Evolutionary conservation across 106 monocot species (phyloP), one percentile per base, ranked within the genome.

Genomic region (Agapanthus africanus): DNA sequence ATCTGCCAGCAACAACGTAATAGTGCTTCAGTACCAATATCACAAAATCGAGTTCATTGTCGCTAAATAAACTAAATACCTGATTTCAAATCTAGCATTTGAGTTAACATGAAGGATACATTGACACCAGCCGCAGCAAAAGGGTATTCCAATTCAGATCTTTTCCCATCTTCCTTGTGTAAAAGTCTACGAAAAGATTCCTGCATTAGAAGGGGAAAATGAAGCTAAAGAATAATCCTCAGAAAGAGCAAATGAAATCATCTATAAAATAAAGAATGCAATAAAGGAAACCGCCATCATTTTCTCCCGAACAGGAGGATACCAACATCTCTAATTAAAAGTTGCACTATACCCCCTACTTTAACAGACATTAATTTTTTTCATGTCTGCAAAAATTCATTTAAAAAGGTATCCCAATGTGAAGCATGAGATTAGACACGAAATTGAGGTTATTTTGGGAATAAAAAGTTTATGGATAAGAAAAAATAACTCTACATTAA

Each of bases 111-210:
- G 64, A 94, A 94, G 44, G 94, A 94, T 69, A 90, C 60, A 73
- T 94, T 94, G 28, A 94, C 70, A 22, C 94, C 94, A 66, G 94
- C 94, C 27, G 87, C 90, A 7, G 94, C 90, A 77, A 94, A 94
- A 54, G 94, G 94, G 61, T 94, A 94, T 61, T 94, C 94, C 87
- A 87, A 94, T 50, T 94, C 87, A 52, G 90, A 77, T 46, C 94
- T 90, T 23, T 67, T 54, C 4, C 94, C 94, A 70, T 94, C 82
- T 64, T 70, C 40, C 65, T 94, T 94, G 47, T 77, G 75, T 50
- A 94, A 57, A n/a, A 94, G 66, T 54, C 57, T 80, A 49, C 85
- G 94, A 42, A 94, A 94, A 0, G 84, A 68, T 57, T 77, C 74
- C 94, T 94, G 77, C 62, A 70, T 28, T 34, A 81, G 35, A 39